Base-by-base conservation (phyloP, 768 basidiomycete genomes). In the Hypholoma fasciculare region DNA sequence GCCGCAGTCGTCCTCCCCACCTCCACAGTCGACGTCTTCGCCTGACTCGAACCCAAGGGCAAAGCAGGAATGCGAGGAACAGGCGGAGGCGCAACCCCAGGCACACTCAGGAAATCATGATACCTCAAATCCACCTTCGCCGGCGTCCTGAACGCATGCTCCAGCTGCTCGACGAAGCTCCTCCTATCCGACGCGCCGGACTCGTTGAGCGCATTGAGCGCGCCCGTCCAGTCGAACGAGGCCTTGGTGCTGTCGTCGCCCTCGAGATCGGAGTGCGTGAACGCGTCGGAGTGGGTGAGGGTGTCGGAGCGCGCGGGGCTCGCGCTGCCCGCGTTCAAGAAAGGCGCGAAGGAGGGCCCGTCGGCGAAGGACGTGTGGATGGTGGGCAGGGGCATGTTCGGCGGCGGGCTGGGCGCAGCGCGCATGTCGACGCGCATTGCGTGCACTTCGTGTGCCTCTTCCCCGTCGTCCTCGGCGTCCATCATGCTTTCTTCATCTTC, bases 141-240 rank as follows among this genome's bases (percentile, higher is more conserved):
- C 0, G 90, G 90, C 0, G 89, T 90, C 60, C 83, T 79, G 76
- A 93, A 93, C 1, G 90, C 90, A 52, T 78, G 86, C 74, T 92
- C 91, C 20, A 92, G 73, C 71, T 94, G 86, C 69, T 92, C 89
- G 3, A 93, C 87, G 65, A 94, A 94, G 70, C 90, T 92, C 12
- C 71, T 76, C 9, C 89, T 74, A 65, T 90, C 85, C 1, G 85
- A 86, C 1, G 65, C 89, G 36, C 88, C 87, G 6, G 84, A 86
- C 63, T 89, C 86, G 53, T 88, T 86, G 49, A 93, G 76, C 64
- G 76, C 85, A 69, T 80, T 73, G 52, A 93, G 71, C 69, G 92
- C 92, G 39, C 87, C 89, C 0, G 92, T 94, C 66, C 93, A 94
- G 65, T 94, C 91, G 59, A 93, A 94, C 1, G 86, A 89, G 64